Evolutionary conservation across 1,139 yeast species (phyloP), one percentile per base, ranked within the genome.

Genomic region (Blastobotrys indianensis): DNA sequence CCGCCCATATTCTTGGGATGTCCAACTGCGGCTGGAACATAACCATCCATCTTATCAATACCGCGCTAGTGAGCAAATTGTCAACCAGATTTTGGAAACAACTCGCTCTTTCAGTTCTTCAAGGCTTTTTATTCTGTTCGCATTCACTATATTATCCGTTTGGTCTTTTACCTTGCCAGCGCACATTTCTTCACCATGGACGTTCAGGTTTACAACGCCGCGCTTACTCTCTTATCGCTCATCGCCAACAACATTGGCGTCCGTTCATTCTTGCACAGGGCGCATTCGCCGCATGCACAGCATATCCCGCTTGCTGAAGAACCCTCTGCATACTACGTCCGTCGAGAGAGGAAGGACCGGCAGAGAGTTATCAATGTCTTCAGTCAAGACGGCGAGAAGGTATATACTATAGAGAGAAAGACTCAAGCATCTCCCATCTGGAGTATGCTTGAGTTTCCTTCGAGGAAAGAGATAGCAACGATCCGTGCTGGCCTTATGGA

Each of bases 371-470:
- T 76, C 41, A 76, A 74, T 53, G 78, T 79, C 2, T 79, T 74
- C 57, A 74, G 72, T 54, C 63, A 63, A 25, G 73, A 76, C 16
- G 70, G 70, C 12, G 60, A 58, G 25, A 73, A 73, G 52, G 59
- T 69, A 4, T 78, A 72, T 58, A 67, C 79, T 2, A 66, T 79
- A 58, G 82, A 78, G 61, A 66, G 82, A 40, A 66, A 69, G 50
- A 68, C 77, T n/a, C 60, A 74, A 7, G 58, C 69, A 42, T 72
- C 72, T 42, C 78, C 80, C 11, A 70, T 72, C 30, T 79, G 84
- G 84, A 62, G 73, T 16, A 59, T 79, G 61, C 62, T 70, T 31
- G 66, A 69, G 3, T 68, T 57, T 46, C 79, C 80, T 11, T 61
- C 68, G 15, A 65, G 80, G 48, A 63, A 58, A 46, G 79, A 76